Percentiles rank a stretch among this genome's conserved stretches.
Evolutionary conservation across 345 rosid genomes (phyloP).

Genomic region (Eucalyptus tenuipes): DNA sequence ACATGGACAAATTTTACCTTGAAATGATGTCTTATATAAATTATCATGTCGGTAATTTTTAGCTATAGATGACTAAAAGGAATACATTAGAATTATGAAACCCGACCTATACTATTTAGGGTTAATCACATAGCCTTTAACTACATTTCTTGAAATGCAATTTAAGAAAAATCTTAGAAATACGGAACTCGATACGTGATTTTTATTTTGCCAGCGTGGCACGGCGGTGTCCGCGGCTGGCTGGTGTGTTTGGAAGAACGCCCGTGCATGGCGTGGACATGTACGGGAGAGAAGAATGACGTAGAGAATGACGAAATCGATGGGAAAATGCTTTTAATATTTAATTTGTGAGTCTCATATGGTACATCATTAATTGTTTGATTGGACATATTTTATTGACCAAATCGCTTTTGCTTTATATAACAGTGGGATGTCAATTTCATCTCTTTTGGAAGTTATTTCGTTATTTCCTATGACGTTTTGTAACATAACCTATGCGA

Average conservation of each 20-base stretch:
- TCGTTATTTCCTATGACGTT: not conserved
- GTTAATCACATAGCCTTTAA: not conserved
- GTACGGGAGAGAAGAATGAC: not conserved
- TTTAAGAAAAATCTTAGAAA: not conserved
- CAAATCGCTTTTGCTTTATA: not conserved
- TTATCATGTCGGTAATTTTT: fast-evolving
- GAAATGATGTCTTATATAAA: too few relatives aligned
- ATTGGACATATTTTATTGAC: not conserved
- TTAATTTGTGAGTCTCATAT: not conserved
- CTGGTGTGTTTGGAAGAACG: not conserved
- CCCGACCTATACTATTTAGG: not conserved
- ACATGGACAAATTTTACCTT: too few relatives aligned
- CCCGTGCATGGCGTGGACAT: not conserved
- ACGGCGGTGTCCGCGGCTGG: not conserved
- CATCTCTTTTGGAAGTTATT: not conserved
- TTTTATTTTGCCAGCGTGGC: not conserved
- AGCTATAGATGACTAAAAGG: not conserved
- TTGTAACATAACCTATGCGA: not conserved
- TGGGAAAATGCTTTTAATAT: not conserved
- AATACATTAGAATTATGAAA: not conserved
- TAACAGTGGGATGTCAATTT: not conserved
- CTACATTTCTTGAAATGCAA: not conserved
- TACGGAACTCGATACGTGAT: not conserved
- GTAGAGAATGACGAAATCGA: not conserved
- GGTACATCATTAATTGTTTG: not conserved